Evolutionary conservation across 768 basidiomycete species (phyloP), one percentile per base, ranked within the genome.

Genomic region (Amanita phalloides): DNA sequence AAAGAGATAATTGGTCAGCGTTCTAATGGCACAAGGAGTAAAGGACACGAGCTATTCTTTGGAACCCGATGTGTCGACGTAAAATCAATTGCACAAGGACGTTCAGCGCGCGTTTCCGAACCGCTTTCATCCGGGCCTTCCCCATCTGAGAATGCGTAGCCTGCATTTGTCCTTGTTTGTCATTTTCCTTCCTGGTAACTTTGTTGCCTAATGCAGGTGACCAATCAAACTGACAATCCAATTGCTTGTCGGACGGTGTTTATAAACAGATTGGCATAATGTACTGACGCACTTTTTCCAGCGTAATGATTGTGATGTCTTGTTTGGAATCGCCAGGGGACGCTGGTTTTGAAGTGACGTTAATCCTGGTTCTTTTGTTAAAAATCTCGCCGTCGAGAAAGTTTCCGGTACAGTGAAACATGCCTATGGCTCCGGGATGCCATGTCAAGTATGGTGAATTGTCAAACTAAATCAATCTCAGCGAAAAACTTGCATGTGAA

Each of bases 401-500:
- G 10, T 10, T 32, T 10, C 10, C 6, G 32, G 32, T 10, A 5
- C 20, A 1, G 11, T 21, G 20, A 17, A 41, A 38, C n/a, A 39
- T 39, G 20, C 33, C 38, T 39, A 47, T 23, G 30, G 23, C 9
- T 21, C 36, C 8, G 21, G 7, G 9, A 37, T 21, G 20, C 20
- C 49, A 42, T 39, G 32, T 43, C 20, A 43, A 41, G 42, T 50
- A 50, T 43, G 32, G 49, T 32, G 32, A 23, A 41, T 50, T 50
- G 49, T 50, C 49, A 50, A 50, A 50, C 30, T 50, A 50, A 50
- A 38, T 49, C 37, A 39, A 30, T 49, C 36, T 49, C 38, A 25
- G 37, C 30, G 21, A 21, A 48, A 36, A 38, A 26, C 36, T 30
- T 38, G 37, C 48, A 49, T 13, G 6, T n/a, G 37, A 41, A 49